Evolutionary conservation across 108 stramenopile genomes (phyloP).

Genomic region (Nannochloropsis oceanica): DNA sequence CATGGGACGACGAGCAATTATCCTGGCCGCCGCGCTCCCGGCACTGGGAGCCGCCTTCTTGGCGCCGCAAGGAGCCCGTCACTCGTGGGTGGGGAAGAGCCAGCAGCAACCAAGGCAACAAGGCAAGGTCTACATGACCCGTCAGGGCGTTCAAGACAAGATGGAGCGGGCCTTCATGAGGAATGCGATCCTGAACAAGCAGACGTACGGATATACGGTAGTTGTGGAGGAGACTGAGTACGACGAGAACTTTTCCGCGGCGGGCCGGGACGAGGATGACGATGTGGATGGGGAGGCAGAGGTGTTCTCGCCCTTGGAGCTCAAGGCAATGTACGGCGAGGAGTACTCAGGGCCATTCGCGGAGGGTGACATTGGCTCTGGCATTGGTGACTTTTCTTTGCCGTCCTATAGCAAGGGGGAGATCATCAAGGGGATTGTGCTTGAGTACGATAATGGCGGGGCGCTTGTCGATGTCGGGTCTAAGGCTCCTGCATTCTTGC

Average conservation of each 20-base stretch:
- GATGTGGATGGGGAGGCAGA: neutral
- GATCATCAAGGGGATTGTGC: constrained; percentile 22
- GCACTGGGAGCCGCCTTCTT: neutral
- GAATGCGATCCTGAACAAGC: neutral
- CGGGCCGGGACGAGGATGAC: neutral
- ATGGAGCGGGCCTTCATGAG: neutral
- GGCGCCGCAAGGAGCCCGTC: neutral
- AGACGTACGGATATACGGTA: neutral
- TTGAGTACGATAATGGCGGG: constrained; percentile 22
- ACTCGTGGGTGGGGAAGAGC: neutral
- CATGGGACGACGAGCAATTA: neutral
- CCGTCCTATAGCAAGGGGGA: constrained; percentile 21
- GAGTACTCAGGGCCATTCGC: neutral
- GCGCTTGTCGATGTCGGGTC: constrained; percentile 56
- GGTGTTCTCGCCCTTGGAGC: neutral
- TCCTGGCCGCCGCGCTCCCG: neutral
- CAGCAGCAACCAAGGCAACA: neutral
- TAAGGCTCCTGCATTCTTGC: constrained; percentile 79
- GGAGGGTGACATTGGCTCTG: neutral
- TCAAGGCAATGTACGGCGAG: neutral
- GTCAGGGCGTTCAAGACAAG: neutral
- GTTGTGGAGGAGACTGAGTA: neutral
- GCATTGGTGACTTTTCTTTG: neutral
- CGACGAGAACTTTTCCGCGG: neutral
- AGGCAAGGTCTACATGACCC: neutral